Conservation (phyloP, 495 filamentous ascomycete genomes). For the Rhizodiscina lignyota region DNA sequence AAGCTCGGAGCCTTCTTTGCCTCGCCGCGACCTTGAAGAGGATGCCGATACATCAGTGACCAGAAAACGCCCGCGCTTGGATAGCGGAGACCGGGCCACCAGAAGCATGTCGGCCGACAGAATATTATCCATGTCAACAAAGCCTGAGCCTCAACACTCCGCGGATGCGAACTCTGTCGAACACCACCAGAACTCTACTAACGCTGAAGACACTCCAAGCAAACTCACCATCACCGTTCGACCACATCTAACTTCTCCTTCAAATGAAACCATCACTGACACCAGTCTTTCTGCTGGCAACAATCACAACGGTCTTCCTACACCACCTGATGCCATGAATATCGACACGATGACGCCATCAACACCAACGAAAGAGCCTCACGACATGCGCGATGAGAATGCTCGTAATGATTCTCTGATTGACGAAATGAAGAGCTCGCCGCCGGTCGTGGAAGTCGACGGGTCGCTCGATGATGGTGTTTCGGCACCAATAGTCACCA, state of each 20-base stretch:
- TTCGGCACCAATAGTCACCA: slow-evolving; percentile 1
- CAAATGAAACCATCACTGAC: no score
- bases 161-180: not conserved
- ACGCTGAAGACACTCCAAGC: slow-evolving; percentile 19
- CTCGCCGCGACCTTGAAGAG: slow-evolving; percentile 35
- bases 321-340: slow-evolving; percentile 4
- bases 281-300: no score
- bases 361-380: slow-evolving; percentile 2
- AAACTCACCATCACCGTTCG: slow-evolving; percentile 40
- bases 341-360: slow-evolving; percentile 5
- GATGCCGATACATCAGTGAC: slow-evolving; percentile 34
- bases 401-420: not conserved
- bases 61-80: slow-evolving; percentile 47
- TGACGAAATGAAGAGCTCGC: not conserved
- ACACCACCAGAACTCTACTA: not conserved
- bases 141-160: not conserved
- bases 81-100: slow-evolving; percentile 32
- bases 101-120: slow-evolving; percentile 24
- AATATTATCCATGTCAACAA: slow-evolving; percentile 9
- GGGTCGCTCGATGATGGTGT: no score
- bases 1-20: slow-evolving; percentile 13
- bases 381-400: slow-evolving; percentile 2
- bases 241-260: no score
- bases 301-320: slow-evolving; percentile 19
- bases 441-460: no score